Evolutionary conservation across 345 rosid species (phyloP), one percentile per base, ranked within the genome.

Genomic region (Litchi chinensis): DNA sequence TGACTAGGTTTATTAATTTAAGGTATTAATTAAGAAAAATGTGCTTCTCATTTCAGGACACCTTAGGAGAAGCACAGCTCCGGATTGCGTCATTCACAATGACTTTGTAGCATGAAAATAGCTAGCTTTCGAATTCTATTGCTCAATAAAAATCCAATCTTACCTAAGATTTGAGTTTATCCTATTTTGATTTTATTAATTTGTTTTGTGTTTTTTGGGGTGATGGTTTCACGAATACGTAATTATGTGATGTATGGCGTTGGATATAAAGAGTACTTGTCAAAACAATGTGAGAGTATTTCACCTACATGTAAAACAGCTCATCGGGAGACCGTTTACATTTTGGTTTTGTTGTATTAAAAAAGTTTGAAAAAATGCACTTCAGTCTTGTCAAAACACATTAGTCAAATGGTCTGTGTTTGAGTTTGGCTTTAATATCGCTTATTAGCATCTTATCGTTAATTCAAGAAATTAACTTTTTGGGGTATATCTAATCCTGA

Each of bases 111-210:
- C 10, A 9, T 46, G 71, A 68, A 39, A 43, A 68, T 40, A 39
- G 15, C 26, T 5, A 5, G 8, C 46, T 59, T 59, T 59, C 21
- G 8, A 59, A 60, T 60, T 60, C 65, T 60, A 60, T 60, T 60
- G 65, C 24, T n/a, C 8, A n/a, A 60, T 21, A 19, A 60, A 32
- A 19, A 60, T 21, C 65, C 12, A 3, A 21, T 10, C 56, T 60
- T 44, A 74, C 77, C 70, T 64, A 64, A 64, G 70, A 28, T 5
- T 26, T 26, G 48, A 65, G 63, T 57, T 75, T 65, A 75, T 75
- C 70, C 41, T 22, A 19, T 57, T 57, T 8, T n/a, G 3, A 57
- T 60, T 60, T n/a, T n/a, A 60, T 60, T 54, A 54, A 54, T 60
- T 60, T n/a, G 4, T 4, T 57, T 10, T n/a, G 22, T 7, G 28